Base-by-base conservation (phyloP, 179 eudicot species). In the Silene coronaria region DNA sequence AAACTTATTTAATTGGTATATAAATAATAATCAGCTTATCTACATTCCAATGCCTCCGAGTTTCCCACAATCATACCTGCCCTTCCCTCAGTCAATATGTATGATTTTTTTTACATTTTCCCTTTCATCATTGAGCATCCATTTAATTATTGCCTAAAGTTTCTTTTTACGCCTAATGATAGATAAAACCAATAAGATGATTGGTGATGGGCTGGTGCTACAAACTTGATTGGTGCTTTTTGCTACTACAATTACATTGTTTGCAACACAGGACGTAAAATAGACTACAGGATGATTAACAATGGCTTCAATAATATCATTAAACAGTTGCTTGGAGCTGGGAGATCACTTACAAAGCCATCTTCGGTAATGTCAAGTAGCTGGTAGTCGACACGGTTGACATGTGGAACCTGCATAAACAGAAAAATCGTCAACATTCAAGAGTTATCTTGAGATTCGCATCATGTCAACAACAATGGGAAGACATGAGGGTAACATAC, bases 341-440 rank as follows among this genome's bases (percentile, higher is more conserved):
- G 9, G 30, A 19, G 34, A 22, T 13, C 4, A 79, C 88, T 76
- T 80, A 86, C 89, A 68, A 86, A 86, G 11, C 82, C 89, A 84
- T 86, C 89, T 74, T 86, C 89, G 55, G 87, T 73, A 4, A 86
- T 86, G 66, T 84, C 89, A 78, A 86, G 83, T 53, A 86, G 89
- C 78, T 86, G 89, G 83, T 81, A 86, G 73, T 86, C 89, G 11
- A 81, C 80, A 76, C 89, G 87, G 66, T 34, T 65, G 62, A 86
- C 89, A 84, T 86, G 87, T 76, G 89, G 89, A 57, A 84, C 84
- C 87, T 84, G 70, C 13, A 61, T n/a, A 17, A 7, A 68, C 28
- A 68, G 3, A 38, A 10, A 19, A 21, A 42, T 22, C 10, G 55
- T 38, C 57, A 68, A n/a, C 53, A 36, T 36, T 36, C 45, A 38